A percentile compares a stretch with the other conserved stretches of the same genome.
phyloP scores from a whole-genome alignment of 2,329 filamentous ascomycete genomes.

The Chrysoporthe deuterocubensis region DNA sequence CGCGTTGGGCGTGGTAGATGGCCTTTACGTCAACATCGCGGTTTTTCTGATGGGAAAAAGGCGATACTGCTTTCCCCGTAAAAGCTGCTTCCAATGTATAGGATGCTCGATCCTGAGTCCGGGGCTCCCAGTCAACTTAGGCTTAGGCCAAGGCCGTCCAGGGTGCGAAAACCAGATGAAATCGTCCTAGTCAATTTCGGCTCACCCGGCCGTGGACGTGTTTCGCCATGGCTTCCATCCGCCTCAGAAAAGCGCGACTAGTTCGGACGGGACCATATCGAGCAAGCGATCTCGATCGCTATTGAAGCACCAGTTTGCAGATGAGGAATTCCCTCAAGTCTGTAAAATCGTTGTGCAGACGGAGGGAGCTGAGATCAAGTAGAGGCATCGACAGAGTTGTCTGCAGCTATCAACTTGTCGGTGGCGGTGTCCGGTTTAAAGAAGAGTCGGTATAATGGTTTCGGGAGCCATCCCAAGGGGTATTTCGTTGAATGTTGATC shows the following conservation, averaged over 20 bases:
- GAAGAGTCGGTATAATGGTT: conserved; percentile 8
- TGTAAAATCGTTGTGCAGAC: conserved; percentile 63
- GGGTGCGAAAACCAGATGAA: conserved; percentile 62
- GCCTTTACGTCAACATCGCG: conserved; percentile 71
- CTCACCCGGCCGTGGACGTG: conserved; percentile 63
- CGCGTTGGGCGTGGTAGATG: conserved; percentile 66
- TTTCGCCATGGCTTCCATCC: conserved; percentile 61
- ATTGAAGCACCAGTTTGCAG: conserved; percentile 63
- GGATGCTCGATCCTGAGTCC: conserved; percentile 60
- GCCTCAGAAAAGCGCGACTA: conserved; percentile 65
- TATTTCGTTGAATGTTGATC: conserved; percentile 16
- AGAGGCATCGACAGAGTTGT: conserved; percentile 68
- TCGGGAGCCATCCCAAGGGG: neutral
- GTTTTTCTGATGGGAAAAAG: conserved; percentile 69
- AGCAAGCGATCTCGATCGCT: conserved; percentile 57
- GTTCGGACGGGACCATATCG: conserved; percentile 68
- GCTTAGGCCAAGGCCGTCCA: conserved; percentile 60
- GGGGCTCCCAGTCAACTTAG: conserved; percentile 54
- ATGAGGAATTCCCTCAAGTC: conserved; percentile 65
- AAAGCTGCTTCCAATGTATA: conserved; percentile 76
- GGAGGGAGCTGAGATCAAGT: conserved; percentile 59
- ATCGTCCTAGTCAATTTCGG: conserved; percentile 68
- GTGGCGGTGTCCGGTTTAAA: neutral
- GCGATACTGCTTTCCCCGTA: conserved; percentile 68
- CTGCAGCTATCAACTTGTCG: conserved; percentile 33